These are phyloP conservation scores for Claviceps lovelessii DNA, from an alignment of 2,329 filamentous ascomycete species.

Conservation along the genomic window DNA sequence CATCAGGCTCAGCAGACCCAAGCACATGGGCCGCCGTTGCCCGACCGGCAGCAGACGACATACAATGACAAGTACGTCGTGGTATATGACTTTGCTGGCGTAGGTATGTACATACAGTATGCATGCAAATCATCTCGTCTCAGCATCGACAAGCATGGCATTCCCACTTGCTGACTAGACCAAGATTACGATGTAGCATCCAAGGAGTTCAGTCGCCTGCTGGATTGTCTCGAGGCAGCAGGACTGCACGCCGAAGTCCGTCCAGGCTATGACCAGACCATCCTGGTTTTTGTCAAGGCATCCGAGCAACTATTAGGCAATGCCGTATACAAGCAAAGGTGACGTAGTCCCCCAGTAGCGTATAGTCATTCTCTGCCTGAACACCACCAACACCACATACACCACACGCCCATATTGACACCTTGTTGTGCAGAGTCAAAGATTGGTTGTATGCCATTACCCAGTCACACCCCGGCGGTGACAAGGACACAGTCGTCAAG, in stretches of 20 bases:
- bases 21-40: not conserved
- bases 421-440: slow-evolving; percentile 38
- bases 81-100: slow-evolving; percentile 21
- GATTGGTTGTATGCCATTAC: slow-evolving; percentile 63
- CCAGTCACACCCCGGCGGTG: slow-evolving; percentile 44
- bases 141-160: not conserved
- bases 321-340: slow-evolving; percentile 55
- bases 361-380: not conserved
- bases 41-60: not conserved
- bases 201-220: slow-evolving; percentile 28
- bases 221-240: slow-evolving; percentile 44
- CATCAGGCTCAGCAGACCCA: not conserved
- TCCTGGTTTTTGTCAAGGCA: slow-evolving; percentile 53
- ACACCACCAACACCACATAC: too few relatives aligned
- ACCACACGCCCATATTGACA: not conserved
- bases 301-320: slow-evolving; percentile 48
- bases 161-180: not conserved
- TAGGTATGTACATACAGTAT: slow-evolving; percentile 14
- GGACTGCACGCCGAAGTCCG: slow-evolving; percentile 59
- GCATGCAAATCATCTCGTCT: not conserved
- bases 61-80: slow-evolving; percentile 22
- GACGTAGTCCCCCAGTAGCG: not conserved
- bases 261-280: slow-evolving; percentile 50
- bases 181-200: slow-evolving; percentile 21
- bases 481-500: slow-evolving; percentile 38